phyloP scores from a whole-genome alignment of 257 asterid species.

The Nicotiana noctiflora region DNA sequence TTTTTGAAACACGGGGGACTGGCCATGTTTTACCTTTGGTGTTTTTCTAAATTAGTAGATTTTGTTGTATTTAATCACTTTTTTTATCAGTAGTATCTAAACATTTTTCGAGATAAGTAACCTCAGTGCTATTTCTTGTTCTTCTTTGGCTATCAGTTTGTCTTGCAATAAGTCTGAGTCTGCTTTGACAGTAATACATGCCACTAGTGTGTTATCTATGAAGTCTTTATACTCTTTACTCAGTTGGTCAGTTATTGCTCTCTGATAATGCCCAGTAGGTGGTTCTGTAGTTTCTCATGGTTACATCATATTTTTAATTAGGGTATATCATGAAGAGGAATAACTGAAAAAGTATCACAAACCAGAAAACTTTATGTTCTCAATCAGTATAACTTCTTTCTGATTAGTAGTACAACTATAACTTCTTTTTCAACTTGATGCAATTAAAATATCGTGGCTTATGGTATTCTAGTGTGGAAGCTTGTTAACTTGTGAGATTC shows the following conservation, averaged over 20 bases:
- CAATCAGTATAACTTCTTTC: neutral
- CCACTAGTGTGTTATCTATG: neutral
- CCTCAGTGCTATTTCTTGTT: neutral
- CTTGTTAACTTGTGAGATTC: neutral
- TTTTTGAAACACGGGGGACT: neutral
- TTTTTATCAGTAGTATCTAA: neutral
- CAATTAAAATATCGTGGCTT: neutral
- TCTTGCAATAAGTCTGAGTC: neutral
- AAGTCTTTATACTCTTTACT: neutral
- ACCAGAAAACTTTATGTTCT: neutral
- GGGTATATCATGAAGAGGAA: constrained; percentile 1
- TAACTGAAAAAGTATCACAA: neutral
- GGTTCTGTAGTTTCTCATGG: neutral
- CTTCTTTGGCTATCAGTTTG: neutral
- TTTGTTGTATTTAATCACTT: neutral
- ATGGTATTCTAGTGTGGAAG: neutral
- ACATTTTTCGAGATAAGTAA: neutral
- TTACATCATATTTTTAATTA: neutral
- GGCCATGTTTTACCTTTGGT: neutral
- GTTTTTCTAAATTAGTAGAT: neutral
- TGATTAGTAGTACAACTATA: neutral
- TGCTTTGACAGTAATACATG: neutral
- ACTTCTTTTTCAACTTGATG: neutral
- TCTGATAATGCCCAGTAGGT: neutral
- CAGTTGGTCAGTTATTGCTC: neutral